phyloP scores from a whole-genome alignment of 768 basidiomycete genomes.

The Pisolithus tinctorius region DNA sequence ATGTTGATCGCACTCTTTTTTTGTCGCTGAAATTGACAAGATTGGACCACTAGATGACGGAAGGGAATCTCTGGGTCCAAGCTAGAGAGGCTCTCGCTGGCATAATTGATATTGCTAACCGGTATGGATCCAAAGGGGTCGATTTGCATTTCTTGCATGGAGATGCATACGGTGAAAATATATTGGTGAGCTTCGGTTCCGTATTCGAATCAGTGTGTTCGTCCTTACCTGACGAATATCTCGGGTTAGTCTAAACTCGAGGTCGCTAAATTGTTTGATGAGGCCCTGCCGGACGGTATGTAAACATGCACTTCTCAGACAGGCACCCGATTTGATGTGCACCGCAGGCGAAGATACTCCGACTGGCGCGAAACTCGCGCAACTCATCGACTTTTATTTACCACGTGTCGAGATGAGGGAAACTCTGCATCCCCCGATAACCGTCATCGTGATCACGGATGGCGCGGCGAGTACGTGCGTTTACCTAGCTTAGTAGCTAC shows the following conservation, averaged over 20 bases:
- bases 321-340: not conserved
- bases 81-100: constrained; percentile 37
- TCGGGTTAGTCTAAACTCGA: constrained; percentile 15
- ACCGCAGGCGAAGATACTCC: constrained; percentile 29
- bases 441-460: constrained; percentile 32
- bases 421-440: constrained; percentile 30
- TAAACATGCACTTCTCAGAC: not conserved
- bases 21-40: not conserved
- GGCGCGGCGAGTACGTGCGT: constrained; percentile 32
- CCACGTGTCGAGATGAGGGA: constrained; percentile 22
- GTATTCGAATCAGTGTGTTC: not conserved
- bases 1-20: not conserved
- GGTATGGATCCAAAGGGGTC: constrained; percentile 32
- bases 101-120: constrained; percentile 30
- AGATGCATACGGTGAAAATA: constrained; percentile 21
- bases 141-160: constrained; percentile 40
- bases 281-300: constrained; percentile 18
- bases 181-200: constrained; percentile 13
- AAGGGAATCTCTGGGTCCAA: constrained; percentile 32
- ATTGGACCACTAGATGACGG: constrained; percentile 29
- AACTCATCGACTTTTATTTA: constrained; percentile 32
- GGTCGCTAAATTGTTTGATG: constrained; percentile 20
- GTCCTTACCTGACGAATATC: not conserved
- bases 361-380: constrained; percentile 30
- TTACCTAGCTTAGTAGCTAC: not conserved